A percentile compares a stretch with the other conserved stretches of the same genome.
phyloP scores from a whole-genome alignment of 345 rosid species.

The Durio zibethinus region DNA sequence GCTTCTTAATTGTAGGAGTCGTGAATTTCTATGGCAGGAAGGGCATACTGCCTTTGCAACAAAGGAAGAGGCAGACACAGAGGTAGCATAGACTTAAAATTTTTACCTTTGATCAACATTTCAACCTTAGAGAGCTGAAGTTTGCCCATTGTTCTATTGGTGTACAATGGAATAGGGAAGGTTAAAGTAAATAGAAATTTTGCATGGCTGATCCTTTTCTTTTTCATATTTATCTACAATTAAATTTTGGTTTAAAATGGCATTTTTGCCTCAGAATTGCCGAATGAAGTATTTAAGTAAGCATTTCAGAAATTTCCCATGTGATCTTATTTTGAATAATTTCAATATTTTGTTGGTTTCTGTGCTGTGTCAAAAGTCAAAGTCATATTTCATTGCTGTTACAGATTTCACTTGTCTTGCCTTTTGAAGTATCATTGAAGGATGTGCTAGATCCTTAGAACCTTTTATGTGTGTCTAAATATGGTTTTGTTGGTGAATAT shows the following conservation, averaged over 20 bases:
- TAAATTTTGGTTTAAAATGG: background rate
- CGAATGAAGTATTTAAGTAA: background rate
- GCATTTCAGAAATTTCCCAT: background rate
- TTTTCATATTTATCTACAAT: background rate
- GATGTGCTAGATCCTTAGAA: background rate
- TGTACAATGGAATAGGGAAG: background rate
- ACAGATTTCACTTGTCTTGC: background rate
- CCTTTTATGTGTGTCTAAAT: background rate
- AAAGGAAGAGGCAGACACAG: constrained; percentile 78
- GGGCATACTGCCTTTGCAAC: constrained; percentile 97
- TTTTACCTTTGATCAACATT: constrained; percentile 9
- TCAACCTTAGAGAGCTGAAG: background rate
- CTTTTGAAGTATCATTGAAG: background rate
- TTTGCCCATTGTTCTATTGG: background rate
- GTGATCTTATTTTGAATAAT: background rate
- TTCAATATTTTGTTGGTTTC: background rate
- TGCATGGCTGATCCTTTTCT: background rate
- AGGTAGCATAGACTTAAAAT: constrained; percentile 43
- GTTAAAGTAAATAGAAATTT: background rate
- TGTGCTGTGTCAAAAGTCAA: background rate
- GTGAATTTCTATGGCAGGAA: constrained; percentile 98
- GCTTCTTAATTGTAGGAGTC: constrained; percentile 63
- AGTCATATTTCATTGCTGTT: background rate
- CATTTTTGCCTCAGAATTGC: background rate
- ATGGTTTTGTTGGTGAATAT: background rate